Percentiles rank a stretch among this genome's conserved stretches.
phyloP scores from a whole-genome alignment of 176 grass and related monocot genomes.

The Phoenix dactylifera region DNA sequence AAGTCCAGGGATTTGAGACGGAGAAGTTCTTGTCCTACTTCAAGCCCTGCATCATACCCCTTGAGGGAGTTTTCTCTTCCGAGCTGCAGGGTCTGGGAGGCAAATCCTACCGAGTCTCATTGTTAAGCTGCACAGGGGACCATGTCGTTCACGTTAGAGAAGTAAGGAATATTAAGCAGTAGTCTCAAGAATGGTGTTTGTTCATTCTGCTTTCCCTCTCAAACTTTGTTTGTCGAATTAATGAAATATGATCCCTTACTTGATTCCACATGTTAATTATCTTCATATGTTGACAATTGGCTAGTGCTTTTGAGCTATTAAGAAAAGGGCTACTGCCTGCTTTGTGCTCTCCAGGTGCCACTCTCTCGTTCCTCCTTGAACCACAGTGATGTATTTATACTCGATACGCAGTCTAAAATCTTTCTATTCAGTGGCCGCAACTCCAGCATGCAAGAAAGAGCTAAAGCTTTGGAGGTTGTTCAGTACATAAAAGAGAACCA shows the following conservation, averaged over 20 bases:
- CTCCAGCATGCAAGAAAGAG: slow-evolving; percentile 1
- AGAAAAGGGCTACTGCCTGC: background rate
- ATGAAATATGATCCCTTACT: too few relatives aligned
- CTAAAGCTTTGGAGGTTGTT: slow-evolving; percentile 8
- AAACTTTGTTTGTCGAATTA: too few relatives aligned
- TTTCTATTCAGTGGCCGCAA: slow-evolving; percentile 2
- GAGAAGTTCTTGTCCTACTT: slow-evolving; percentile 92
- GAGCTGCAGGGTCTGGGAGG: slow-evolving; percentile 22
- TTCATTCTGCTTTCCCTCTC: too few relatives aligned
- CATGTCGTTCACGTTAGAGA: slow-evolving; percentile 64
- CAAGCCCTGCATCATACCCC: slow-evolving; percentile 74
- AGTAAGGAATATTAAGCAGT: slow-evolving; percentile 24
- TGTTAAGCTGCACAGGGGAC: slow-evolving; percentile 78
- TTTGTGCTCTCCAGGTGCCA: slow-evolving; percentile 28
- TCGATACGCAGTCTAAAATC: background rate
- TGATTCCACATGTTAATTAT: too few relatives aligned
- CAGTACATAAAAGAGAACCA: background rate
- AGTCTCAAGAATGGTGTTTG: too few relatives aligned
- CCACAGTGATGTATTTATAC: slow-evolving; percentile 3
- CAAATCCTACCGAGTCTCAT: slow-evolving; percentile 23
- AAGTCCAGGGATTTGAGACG: slow-evolving; percentile 65
- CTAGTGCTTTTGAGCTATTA: too few relatives aligned
- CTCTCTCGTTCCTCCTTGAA: slow-evolving; percentile 22
- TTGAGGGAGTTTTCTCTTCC: slow-evolving; percentile 42
- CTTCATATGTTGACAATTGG: too few relatives aligned